These are phyloP conservation scores for Medicago ruthenica DNA, from an alignment of 306 rosid species.

Conservation along the genomic window DNA sequence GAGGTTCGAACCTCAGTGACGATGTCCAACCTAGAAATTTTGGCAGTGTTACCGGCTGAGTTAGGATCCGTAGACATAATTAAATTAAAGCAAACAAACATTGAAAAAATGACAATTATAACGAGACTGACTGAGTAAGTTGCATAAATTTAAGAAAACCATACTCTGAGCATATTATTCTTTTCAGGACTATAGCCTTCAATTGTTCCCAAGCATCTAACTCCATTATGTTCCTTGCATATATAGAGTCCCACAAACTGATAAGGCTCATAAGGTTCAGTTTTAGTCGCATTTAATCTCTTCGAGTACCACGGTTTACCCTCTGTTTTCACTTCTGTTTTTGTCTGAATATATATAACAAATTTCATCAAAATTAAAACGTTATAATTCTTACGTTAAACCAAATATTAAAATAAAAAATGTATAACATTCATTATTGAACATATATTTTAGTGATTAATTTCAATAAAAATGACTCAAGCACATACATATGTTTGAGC, in stretches of 20 bases:
- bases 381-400: neutral
- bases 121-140: neutral
- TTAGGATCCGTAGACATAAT: too few relatives aligned
- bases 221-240: slow-evolving; percentile 11
- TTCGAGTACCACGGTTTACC: neutral
- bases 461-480: neutral
- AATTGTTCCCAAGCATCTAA: neutral
- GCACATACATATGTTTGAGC: neutral
- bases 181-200: neutral
- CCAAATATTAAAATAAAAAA: neutral
- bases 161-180: slow-evolving; percentile 18
- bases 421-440: neutral
- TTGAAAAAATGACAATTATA: too few relatives aligned
- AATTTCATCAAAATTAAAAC: neutral
- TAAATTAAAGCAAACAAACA: too few relatives aligned
- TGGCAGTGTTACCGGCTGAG: too few relatives aligned
- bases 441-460: neutral
- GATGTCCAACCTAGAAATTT: too few relatives aligned
- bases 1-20: too few relatives aligned
- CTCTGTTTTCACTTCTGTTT: neutral
- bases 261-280: neutral
- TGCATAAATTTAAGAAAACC: neutral
- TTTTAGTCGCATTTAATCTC: neutral
- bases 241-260: neutral
- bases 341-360: neutral